Conservation (phyloP, 768 basidiomycete genomes). For the Boletus patriciae region DNA sequence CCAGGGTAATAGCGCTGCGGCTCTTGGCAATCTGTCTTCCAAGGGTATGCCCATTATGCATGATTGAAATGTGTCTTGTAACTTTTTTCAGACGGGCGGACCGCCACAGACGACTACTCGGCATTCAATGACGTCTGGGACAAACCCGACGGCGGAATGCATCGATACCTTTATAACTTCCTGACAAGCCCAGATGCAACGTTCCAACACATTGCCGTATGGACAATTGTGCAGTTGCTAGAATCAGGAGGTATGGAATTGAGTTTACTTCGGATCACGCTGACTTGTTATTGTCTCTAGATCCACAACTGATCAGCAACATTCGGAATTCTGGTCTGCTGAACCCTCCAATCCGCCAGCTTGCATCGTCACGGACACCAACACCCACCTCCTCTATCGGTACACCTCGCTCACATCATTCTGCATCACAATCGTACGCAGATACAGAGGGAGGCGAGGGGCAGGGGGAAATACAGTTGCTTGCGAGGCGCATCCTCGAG, state of each 20-base stretch:
- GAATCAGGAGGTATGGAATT: constrained; percentile 79
- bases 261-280: not conserved
- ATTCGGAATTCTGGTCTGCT: constrained; percentile 82
- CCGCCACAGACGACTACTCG: constrained; percentile 83
- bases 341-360: constrained; percentile 81
- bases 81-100: constrained; percentile 61
- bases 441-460: constrained; percentile 86
- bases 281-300: constrained; percentile 37
- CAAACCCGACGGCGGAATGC: constrained; percentile 96
- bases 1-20: constrained; percentile 97
- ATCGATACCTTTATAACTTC: constrained; percentile 92
- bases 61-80: not conserved
- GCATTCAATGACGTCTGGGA: constrained; percentile 99
- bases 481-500: constrained; percentile 83
- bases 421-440: constrained; percentile 69
- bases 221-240: constrained; percentile 97
- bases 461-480: constrained; percentile 85
- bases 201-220: constrained; percentile 99
- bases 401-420: constrained; percentile 70
- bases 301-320: constrained; percentile 86
- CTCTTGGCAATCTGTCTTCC: constrained; percentile 94
- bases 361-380: constrained; percentile 69
- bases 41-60: constrained; percentile 58
- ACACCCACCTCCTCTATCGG: constrained; percentile 73
- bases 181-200: constrained; percentile 91